phyloP scores from a whole-genome alignment of 73 alveolate species.

The Diophrys appendiculata region DNA sequence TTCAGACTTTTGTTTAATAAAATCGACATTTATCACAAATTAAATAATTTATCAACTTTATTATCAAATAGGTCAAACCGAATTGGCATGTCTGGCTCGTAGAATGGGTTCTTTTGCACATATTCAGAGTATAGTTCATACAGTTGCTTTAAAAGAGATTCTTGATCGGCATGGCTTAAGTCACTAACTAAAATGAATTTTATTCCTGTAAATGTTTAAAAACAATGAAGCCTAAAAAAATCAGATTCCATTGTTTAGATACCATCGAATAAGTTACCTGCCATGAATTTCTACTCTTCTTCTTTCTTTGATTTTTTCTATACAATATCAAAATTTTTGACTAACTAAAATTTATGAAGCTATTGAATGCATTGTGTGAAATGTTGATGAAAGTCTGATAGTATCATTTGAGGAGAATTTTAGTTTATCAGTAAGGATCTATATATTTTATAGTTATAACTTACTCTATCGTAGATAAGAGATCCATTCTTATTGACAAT shows the following conservation, averaged over 20 bases:
- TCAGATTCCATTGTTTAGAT: conserved; percentile 55
- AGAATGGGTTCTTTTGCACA: conserved; percentile 76
- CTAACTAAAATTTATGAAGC: conserved; percentile 64
- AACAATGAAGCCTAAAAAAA: conserved; percentile 57
- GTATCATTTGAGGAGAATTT: conserved; percentile 62
- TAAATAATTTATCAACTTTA: too few relatives aligned
- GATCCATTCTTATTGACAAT: conserved; percentile 67
- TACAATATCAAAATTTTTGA: too few relatives aligned
- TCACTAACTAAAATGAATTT: conserved; percentile 71
- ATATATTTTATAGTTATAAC: too few relatives aligned
- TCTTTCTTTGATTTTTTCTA: conserved; percentile 26
- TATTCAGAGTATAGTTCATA: conserved; percentile 65
- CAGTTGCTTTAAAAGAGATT: conserved; percentile 31
- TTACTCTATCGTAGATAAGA: conserved; percentile 64
- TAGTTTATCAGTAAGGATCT: conserved; percentile 12
- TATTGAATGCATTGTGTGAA: conserved; percentile 72
- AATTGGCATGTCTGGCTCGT: conserved; percentile 75
- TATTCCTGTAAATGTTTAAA: conserved; percentile 65
- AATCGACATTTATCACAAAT: too few relatives aligned
- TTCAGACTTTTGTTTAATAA: too few relatives aligned
- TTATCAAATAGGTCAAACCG: conserved; percentile 65
- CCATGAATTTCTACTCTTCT: conserved; percentile 39
- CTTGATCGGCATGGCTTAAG: conserved; percentile 20
- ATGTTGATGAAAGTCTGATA: conserved; percentile 68
- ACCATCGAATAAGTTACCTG: conserved; percentile 45